Conservation (phyloP, 192 early-diverging fungal genomes). For the Coemansia sp. region DNA sequence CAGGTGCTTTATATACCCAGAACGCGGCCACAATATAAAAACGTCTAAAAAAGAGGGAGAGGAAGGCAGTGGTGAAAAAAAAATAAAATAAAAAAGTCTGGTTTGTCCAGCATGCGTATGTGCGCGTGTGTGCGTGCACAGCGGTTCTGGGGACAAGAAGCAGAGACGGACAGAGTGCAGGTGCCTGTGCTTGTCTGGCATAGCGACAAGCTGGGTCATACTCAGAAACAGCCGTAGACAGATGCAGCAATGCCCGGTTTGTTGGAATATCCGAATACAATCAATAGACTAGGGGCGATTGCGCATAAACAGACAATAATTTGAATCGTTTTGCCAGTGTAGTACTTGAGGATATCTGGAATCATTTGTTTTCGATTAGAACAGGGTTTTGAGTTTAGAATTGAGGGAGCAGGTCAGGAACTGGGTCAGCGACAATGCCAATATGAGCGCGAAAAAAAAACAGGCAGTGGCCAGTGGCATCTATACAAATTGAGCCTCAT, state of each 20-base stretch:
- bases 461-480: too few relatives aligned
- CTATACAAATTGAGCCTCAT: neutral
- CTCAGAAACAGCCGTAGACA: neutral
- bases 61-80: neutral
- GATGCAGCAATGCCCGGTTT: neutral
- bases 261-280: conserved; percentile 6
- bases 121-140: neutral
- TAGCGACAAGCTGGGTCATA: neutral
- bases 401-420: neutral
- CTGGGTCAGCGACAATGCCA: too few relatives aligned
- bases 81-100: neutral
- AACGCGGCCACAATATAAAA: neutral
- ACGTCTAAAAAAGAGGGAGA: neutral
- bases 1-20: neutral
- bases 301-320: conserved; percentile 4
- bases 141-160: neutral
- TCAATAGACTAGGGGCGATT: neutral
- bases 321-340: neutral
- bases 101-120: neutral
- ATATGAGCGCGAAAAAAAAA: too few relatives aligned
- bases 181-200: neutral
- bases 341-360: neutral
- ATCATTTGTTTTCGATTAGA: neutral
- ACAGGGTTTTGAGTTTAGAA: conserved; percentile 14
- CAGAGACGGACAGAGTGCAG: neutral